phyloP scores from a whole-genome alignment of 805 yeast species.

The Candida gorgasii region DNA sequence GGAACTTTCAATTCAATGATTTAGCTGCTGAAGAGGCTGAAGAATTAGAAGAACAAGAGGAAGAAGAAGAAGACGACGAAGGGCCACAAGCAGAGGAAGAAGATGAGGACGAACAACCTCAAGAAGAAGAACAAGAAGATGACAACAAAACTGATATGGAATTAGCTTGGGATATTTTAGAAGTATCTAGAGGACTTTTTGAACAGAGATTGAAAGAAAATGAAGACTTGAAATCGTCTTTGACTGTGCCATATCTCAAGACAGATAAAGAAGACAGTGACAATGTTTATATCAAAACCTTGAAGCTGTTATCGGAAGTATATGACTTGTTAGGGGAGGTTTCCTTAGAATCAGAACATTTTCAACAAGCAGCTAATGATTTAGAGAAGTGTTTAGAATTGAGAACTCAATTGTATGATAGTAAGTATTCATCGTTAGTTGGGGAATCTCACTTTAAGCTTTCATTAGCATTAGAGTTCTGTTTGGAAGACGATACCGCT shows the following conservation, averaged over 20 bases:
- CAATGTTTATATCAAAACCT: slow-evolving; percentile 35
- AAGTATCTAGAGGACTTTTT: slow-evolving; percentile 70
- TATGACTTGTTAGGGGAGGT: slow-evolving; percentile 86
- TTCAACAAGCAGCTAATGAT: slow-evolving; percentile 74
- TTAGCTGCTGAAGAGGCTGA: slow-evolving; percentile 24
- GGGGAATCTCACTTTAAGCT: slow-evolving; percentile 82
- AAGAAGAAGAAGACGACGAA: slow-evolving; percentile 18
- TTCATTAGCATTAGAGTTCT: slow-evolving; percentile 75
- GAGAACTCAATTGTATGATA: slow-evolving; percentile 51
- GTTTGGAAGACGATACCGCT: slow-evolving; percentile 50
- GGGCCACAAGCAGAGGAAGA: slow-evolving; percentile 19
- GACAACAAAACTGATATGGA: slow-evolving; percentile 72
- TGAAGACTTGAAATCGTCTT: slow-evolving; percentile 12
- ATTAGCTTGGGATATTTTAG: slow-evolving; percentile 85
- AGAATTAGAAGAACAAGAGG: slow-evolving; percentile 22
- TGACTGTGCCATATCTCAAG: slow-evolving; percentile 30
- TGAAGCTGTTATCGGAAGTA: slow-evolving; percentile 65
- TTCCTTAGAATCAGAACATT: slow-evolving; percentile 86
- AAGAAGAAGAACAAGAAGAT: slow-evolving; percentile 30
- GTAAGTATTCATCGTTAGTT: slow-evolving; percentile 53
- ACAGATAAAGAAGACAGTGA: slow-evolving; percentile 30
- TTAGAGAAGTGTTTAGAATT: slow-evolving; percentile 57
- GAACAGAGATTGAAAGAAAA: slow-evolving; percentile 40
- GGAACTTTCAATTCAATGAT: slow-evolving; percentile 26
- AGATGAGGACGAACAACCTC: slow-evolving; percentile 50